phyloP scores from a whole-genome alignment of 192 early-diverging fungal genomes.

The Backusella mclennaniae region DNA sequence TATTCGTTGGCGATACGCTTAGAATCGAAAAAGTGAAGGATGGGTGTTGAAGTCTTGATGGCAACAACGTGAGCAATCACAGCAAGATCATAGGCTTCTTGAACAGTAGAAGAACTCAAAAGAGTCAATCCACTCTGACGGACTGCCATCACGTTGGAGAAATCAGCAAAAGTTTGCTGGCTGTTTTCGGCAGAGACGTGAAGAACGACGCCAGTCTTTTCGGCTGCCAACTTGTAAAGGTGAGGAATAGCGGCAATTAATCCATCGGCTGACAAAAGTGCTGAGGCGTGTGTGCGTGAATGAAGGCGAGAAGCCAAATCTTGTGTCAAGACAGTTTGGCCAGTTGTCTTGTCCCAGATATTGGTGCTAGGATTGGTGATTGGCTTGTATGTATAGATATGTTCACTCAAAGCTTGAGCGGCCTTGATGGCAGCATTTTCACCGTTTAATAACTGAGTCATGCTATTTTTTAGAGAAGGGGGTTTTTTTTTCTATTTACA shows the following conservation, averaged over 20 bases:
- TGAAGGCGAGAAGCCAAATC: conserved; percentile 28
- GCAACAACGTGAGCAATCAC: conserved; percentile 77
- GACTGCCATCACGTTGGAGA: conserved; percentile 66
- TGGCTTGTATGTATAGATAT: conserved; percentile 42
- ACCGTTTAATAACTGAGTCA: conserved; percentile 31
- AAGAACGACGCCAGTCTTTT: conserved; percentile 50
- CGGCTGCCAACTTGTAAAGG: conserved; percentile 48
- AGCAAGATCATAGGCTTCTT: conserved; percentile 83
- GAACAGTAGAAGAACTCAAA: conserved; percentile 70
- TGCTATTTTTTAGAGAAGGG: conserved; percentile 4
- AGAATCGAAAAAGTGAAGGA: conserved; percentile 64
- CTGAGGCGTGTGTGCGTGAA: conserved; percentile 24
- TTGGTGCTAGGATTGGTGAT: conserved; percentile 18
- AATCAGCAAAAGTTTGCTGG: conserved; percentile 31
- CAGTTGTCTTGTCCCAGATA: conserved; percentile 29
- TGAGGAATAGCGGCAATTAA: conserved; percentile 55
- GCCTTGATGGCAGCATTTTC: conserved; percentile 36
- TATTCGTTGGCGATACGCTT: conserved; percentile 36
- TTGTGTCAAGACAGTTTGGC: conserved; percentile 36
- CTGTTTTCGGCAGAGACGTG: conserved; percentile 50
- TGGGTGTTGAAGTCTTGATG: conserved; percentile 48
- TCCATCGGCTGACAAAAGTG: conserved; percentile 28
- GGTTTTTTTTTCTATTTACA: conserved; percentile 6
- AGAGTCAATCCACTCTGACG: conserved; percentile 78
- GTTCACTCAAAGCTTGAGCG: conserved; percentile 42